These are phyloP conservation scores for Podospora didyma DNA, from an alignment of 495 filamentous ascomycete species.

Conservation along the genomic window DNA sequence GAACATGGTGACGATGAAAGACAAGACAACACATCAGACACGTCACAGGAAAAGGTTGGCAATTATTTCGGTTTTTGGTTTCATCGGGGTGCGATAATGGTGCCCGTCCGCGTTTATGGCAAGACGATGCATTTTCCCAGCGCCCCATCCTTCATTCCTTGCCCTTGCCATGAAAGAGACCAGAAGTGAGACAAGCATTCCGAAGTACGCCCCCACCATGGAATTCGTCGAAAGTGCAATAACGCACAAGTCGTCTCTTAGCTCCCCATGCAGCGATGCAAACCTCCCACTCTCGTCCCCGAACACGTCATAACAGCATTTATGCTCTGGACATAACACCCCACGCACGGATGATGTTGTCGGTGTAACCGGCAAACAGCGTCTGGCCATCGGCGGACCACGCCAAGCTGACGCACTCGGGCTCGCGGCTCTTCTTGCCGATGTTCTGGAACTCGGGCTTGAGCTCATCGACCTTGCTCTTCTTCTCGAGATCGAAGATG, in stretches of 20 bases:
- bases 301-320: conserved; percentile 20
- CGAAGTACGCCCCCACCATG: conserved; percentile 37
- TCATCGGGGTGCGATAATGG: conserved; percentile 26
- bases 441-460: conserved; percentile 96
- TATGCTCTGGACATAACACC: conserved; percentile 83
- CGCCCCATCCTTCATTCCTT: conserved; percentile 30
- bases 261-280: conserved; percentile 23
- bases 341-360: conserved; percentile 99
- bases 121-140: conserved; percentile 28
- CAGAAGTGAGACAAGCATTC: conserved; percentile 37
- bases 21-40: not conserved
- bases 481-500: conserved; percentile 99
- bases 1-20: too few relatives aligned
- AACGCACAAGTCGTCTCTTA: conserved; percentile 13
- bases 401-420: conserved; percentile 94
- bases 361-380: conserved; percentile 98
- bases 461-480: conserved; percentile 99
- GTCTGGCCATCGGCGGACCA: conserved; percentile 99
- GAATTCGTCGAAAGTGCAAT: conserved; percentile 30
- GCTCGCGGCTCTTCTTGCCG: conserved; percentile 98
- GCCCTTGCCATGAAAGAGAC: conserved; percentile 31
- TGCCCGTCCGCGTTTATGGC: conserved; percentile 16
- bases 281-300: conserved; percentile 18
- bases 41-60: not conserved
- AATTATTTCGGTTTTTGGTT: conserved; percentile 23